Evolutionary conservation across 106 monocot species (phyloP), one percentile per base, ranked within the genome.

Genomic region (Platanthera zijinensis): DNA sequence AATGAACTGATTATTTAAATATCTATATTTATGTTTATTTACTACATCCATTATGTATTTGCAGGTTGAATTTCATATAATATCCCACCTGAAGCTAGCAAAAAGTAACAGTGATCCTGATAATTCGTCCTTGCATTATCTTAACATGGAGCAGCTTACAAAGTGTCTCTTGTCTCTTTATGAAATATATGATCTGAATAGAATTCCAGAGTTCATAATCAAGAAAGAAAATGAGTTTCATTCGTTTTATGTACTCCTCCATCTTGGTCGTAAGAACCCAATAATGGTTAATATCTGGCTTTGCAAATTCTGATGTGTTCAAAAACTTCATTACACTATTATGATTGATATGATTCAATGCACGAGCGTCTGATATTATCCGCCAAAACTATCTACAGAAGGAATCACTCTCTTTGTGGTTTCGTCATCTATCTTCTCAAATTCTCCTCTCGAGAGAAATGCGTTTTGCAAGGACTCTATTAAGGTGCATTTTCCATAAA

Each of bases 131-230:
- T 78, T 90, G 74, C 77, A 81, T 85, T 82, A 94, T 76, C 92
- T 99, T 47, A 99, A 99, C 84, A 83, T 88, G 92, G 99, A 99
- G 74, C 99, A 99, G 77, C 85, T 99, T 69, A 83, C 82, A 46
- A 99, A 99, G 79, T 88, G 87, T 50, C 88, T 94, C 39, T 72
- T 86, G 54, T 87, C 91, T 17, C 91, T 99, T 54, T 88, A 86
- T 78, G 84, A 92, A 76, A 77, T 94, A 59, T 99, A 99, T 87
- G 50, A 71, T 79, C 56, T 77, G 47, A 88, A 84, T 79, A 76
- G 74, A 78, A 86, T 51, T 25, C 76, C 76, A 48, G 75, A 83
- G 6, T 73, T 71, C 15, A 76, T 81, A 74, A 87, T 66, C 74
- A 85, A 75, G 61, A 92, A 94, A 51, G 86, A 89, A 87, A 82